Evolutionary conservation across 306 rosid species (phyloP), one percentile per base, ranked within the genome.

Genomic region (Boehmeria nivea): DNA sequence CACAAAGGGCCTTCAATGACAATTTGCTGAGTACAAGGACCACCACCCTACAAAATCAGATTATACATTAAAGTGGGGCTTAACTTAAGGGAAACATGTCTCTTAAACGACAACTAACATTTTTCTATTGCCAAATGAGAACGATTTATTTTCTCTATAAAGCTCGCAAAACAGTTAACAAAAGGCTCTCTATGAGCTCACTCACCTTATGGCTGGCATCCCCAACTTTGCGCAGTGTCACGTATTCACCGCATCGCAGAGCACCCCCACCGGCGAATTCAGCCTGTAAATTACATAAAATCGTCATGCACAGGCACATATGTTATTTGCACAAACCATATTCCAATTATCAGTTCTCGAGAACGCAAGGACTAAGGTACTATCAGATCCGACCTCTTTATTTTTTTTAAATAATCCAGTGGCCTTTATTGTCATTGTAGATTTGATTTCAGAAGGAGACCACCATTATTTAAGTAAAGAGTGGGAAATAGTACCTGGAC

Each of bases 1-100:
- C 96, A 87, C 14, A 88, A 69, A 9, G 96, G 94, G 45, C 96
- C 99, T 74, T 87, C 95, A 19, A 91, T 91, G 39, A 91, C 81
- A 34, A 91, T 75, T 79, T 91, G 95, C 69, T 84, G 99, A 21
- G 93, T 76, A 45, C 95, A 87, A 62, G 93, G 76, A 71, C 86
- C 93, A 42, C 87, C 89, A 57, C 89, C 96, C 96, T 91, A 36
- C 67, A 13, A 48, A 45, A 50, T 40, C 45, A n/a, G 17, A 40
- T 11, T 40, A 3, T 11, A 40, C 5, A 31, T 31, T 10, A 31
- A 31, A 0, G 36, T 10, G 9, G 5, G 36, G n/a, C n/a, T n/a
- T n/a, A n/a, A n/a, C 36, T 31, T 31, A 1, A 31, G 36, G 36
- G 9, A 4, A 31, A 31, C 5, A 6, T 2, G 36, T 31, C 5